A percentile compares a stretch with the other conserved stretches of the same genome.
Conservation (phyloP, 2,329 filamentous ascomycete genomes). For the Trichoderma breve region DNA sequence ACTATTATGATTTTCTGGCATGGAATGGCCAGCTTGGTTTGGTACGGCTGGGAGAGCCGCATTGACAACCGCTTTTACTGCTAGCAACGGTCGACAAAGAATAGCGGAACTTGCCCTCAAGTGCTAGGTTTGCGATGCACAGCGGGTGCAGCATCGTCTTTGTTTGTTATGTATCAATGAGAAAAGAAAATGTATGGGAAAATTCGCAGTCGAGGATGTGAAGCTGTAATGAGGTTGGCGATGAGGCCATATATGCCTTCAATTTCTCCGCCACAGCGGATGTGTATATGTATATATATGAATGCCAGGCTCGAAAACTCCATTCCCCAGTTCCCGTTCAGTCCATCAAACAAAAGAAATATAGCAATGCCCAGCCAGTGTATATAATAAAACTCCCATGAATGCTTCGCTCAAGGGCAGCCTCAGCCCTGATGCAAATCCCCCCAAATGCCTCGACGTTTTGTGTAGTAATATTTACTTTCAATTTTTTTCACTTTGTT, state of each 20-base stretch:
- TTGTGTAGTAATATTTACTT: neutral
- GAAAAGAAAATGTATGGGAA: neutral
- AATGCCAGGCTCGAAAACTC: neutral
- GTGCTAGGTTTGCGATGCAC: neutral
- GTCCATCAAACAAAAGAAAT: neutral
- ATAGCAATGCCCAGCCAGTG: neutral
- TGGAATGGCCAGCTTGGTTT: neutral
- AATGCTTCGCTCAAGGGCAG: slow-evolving; percentile 7
- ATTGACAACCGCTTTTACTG: neutral
- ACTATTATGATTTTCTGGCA: neutral
- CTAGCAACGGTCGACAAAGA: neutral
- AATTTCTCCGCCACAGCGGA: neutral
- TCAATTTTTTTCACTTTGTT: neutral
- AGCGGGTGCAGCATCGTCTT: neutral
- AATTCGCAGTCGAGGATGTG: neutral
- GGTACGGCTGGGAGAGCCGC: too few relatives aligned
- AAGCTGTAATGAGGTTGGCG: neutral
- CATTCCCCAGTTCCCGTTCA: neutral
- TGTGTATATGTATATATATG: neutral
- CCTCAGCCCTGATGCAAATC: neutral
- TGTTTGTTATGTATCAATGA: neutral
- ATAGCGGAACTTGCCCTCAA: neutral
- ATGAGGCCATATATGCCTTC: neutral
- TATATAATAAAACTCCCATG: neutral
- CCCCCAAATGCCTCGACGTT: neutral